Evolutionary conservation across 2,329 filamentous ascomycete genomes (phyloP), one percentile per base, ranked within the genome.

Genomic region (Domatiomyces catenatus): DNA sequence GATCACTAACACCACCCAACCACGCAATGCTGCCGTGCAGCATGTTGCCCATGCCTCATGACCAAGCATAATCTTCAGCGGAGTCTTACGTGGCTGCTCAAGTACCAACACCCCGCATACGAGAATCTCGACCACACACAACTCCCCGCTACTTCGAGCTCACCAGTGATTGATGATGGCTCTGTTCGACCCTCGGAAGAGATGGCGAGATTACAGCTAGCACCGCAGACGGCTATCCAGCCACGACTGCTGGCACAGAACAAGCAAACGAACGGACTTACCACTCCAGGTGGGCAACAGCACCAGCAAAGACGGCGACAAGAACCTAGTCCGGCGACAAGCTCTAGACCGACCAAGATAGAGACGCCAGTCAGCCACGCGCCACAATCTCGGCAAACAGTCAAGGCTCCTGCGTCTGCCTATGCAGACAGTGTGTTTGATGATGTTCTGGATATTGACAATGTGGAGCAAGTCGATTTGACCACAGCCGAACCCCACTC

Each of bases 41-140:
- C 48, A 46, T 46, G 48, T 46, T 61, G 59, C 60, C 26, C 62
- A 58, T 62, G 56, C 66, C 64, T 63, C 66, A 73, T 73, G 71
- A 72, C 71, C 62, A 71, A 65, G 59, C 66, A 70, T 62, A 73
- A 73, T 57, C 56, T 73, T 49, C 60, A 61, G 48, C 58, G 62
- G 57, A 69, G 71, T 61, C 64, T 73, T 52, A 62, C 66, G 63
- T 73, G 71, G 71, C 67, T 73, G 52, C 56, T 73, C 56, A 63
- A 56, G 47, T 51, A 56, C 63, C 52, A 66, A 63, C 63, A 64
- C 63, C 59, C 63, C 61, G 46, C 62, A 47, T 54, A 58, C 54
- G 53, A 51, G 42, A 50, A 48, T 42, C 50, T 58, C 39, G 51
- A 54, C 22, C 56, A 59, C 46, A 51, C 48, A 8, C 5, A n/a